Conservation (phyloP, 192 early-diverging fungal genomes). For the Obelidium mucronatum region DNA sequence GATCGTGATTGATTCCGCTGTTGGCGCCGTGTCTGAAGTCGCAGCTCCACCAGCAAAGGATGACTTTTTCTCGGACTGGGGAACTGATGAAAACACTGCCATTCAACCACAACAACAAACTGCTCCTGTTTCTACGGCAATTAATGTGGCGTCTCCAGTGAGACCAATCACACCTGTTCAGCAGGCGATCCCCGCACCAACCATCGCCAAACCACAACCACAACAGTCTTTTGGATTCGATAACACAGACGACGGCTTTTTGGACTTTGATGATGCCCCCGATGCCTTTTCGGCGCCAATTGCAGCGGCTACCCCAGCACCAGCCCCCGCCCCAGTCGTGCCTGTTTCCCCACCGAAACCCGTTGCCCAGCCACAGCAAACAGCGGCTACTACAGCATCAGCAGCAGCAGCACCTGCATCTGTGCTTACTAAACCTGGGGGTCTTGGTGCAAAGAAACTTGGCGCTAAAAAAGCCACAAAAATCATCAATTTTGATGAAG, state of each 20-base stretch:
- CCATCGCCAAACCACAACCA: neutral
- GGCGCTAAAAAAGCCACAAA: conserved; percentile 89
- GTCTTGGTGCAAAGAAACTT: conserved; percentile 66
- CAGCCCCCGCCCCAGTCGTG: neutral
- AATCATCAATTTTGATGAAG: conserved; percentile 91
- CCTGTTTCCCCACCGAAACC: too few relatives aligned
- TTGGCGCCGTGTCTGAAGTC: conserved; percentile 31
- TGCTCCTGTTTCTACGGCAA: neutral
- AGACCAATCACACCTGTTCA: neutral
- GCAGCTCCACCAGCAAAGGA: conserved; percentile 39
- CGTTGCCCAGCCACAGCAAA: conserved; percentile 1
- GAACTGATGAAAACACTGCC: conserved; percentile 24
- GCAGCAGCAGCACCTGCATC: conserved; percentile 27
- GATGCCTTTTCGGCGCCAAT: conserved; percentile 51
- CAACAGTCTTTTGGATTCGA: neutral
- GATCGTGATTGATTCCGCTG: conserved; percentile 52
- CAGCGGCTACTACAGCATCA: conserved; percentile 10
- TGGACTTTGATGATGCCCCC: neutral
- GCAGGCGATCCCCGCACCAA: neutral
- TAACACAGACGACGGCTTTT: neutral
- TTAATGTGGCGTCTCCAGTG: neutral
- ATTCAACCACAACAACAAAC: neutral
- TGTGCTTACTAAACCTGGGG: too few relatives aligned
- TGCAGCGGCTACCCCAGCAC: conserved; percentile 38
- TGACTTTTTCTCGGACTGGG: conserved; percentile 77